Conservation (phyloP, 108 stramenopile species). For the Cyclostephanos tholiformis region DNA sequence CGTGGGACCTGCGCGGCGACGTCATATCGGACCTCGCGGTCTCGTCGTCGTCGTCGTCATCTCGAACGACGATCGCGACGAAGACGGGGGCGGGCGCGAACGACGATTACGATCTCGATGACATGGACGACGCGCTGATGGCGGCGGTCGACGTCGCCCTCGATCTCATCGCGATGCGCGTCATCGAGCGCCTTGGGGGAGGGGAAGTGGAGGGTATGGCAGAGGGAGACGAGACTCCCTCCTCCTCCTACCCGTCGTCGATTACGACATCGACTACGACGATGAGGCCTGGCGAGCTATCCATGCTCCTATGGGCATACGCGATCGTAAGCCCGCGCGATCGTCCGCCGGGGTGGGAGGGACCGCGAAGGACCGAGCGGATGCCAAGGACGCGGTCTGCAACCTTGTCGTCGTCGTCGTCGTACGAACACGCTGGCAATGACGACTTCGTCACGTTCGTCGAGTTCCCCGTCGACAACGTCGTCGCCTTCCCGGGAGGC, state of each 20-base stretch:
- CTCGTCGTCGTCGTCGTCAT: no score
- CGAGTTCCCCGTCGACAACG: conserved; percentile 18
- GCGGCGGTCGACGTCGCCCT: conserved; percentile 48
- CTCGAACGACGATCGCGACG: no score
- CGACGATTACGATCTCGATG: no score
- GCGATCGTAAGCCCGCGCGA: conserved; percentile 60
- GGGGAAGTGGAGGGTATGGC: not conserved
- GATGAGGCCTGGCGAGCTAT: conserved; percentile 67
- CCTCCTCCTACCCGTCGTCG: not conserved
- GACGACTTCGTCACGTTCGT: conserved; percentile 57
- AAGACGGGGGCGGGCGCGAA: no score
- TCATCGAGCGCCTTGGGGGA: conserved; percentile 40
- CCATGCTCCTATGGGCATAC: conserved; percentile 83
- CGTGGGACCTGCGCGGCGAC: conserved; percentile 34
- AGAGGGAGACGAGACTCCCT: no score
- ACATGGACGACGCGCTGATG: not conserved
- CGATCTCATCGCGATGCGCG: conserved; percentile 60
- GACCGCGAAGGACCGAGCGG: conserved; percentile 59
- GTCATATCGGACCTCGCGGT: not conserved
- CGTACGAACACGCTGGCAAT: not conserved
- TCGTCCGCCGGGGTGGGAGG: conserved; percentile 74
- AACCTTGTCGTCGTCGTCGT: not conserved
- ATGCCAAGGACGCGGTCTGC: not conserved
- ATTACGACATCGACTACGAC: conserved; percentile 3
- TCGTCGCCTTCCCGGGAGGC: not conserved